Evolutionary conservation across 768 basidiomycete genomes (phyloP), one percentile per base, ranked within the genome.

Genomic region (Boletus bicolor): DNA sequence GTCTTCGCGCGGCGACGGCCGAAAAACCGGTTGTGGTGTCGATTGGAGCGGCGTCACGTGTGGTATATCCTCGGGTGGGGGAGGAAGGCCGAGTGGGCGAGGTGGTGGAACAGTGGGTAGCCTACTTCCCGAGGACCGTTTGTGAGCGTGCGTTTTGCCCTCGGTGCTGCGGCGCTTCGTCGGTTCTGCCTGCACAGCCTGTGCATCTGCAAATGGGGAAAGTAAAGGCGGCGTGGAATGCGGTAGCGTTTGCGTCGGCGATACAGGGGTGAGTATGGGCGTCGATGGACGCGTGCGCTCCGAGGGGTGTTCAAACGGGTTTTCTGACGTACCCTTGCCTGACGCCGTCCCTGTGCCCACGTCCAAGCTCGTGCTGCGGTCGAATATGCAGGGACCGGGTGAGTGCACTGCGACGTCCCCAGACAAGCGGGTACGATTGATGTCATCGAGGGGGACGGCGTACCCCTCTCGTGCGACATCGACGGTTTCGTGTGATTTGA

Each of bases 11-110:
- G 37, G 64, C 10, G 55, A 68, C 17, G 72, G 68, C 42, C 65
- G 56, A 44, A 73, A 56, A 57, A 52, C 58, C 0, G 70, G 73
- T 28, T 49, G 56, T 2, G 76, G 69, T n/a, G 70, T 72, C 0
- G 75, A 71, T 49, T 71, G 74, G 19, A 74, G 74, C 4, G 75
- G 69, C 10, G 47, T 67, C 49, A 62, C 60, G 15, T 61, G 72
- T 14, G 77, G 77, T 5, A 75, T 73, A 21, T 72, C 75, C 11
- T 71, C 51, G 0, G 39, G 65, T 26, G 72, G 75, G 12, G 82
- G 71, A 6, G 87, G 85, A 2, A 89, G 73, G 36, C 76, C 81
- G n/a, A 89, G 72, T 0, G 85, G 84, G 55, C 75, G 78, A 0
- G 83, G 84, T 1, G 81, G 77, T 1, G 78, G 79, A 32, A 63